Conservation (phyloP, 2,329 filamentous ascomycete genomes). For the Sporothrix inflata region DNA sequence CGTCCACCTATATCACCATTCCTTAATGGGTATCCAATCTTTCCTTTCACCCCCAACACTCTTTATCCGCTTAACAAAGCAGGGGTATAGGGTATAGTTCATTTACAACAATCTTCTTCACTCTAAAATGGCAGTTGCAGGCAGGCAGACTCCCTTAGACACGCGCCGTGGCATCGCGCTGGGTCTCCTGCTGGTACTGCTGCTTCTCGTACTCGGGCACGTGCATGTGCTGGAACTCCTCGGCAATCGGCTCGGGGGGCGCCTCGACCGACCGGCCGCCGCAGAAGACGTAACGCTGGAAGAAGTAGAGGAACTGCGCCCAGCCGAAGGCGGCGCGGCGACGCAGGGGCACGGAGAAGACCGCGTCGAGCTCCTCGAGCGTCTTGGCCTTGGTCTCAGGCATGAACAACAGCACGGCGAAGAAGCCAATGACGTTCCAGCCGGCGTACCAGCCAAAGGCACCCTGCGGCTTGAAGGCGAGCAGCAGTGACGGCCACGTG, state of each 20-base stretch:
- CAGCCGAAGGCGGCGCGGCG: constrained; percentile 35
- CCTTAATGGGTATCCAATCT: neutral
- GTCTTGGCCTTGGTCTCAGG: constrained; percentile 48
- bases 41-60: neutral
- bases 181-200: constrained; percentile 9
- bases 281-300: constrained; percentile 33
- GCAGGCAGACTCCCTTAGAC: constrained; percentile 24
- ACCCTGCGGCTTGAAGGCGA: constrained; percentile 51
- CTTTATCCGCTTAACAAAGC: neutral
- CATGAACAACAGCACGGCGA: constrained; percentile 46
- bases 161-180: constrained; percentile 27
- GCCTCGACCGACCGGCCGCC: constrained; percentile 18
- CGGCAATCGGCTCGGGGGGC: constrained; percentile 27
- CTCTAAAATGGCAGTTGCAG: no score
- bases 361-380: constrained; percentile 45
- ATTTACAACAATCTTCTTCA: neutral
- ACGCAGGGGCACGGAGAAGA: constrained; percentile 41
- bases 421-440: constrained; percentile 53
- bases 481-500: constrained; percentile 52
- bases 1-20: neutral
- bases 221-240: constrained; percentile 19
- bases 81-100: neutral
- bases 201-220: constrained; percentile 8
- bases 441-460: constrained; percentile 55
- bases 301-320: constrained; percentile 33